Conservation (phyloP, 1,284 basidiomycete genomes). For the Malassezia globosa region DNA sequence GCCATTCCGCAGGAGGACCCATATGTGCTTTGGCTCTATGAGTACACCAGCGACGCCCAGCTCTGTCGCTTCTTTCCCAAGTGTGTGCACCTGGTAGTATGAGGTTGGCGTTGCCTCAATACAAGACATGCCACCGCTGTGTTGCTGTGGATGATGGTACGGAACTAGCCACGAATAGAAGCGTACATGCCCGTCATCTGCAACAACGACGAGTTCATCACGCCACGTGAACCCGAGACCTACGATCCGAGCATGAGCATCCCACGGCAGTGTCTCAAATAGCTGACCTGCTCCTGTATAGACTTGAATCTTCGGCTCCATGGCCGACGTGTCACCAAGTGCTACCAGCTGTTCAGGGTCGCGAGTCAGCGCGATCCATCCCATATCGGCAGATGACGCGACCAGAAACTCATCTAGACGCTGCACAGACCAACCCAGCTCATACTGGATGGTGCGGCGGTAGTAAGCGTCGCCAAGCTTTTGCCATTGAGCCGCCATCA, state of each 20-base stretch:
- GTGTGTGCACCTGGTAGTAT: constrained; percentile 72
- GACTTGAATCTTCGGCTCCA: constrained; percentile 57
- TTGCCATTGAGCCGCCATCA: constrained; percentile 41
- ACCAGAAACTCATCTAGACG: constrained; percentile 70
- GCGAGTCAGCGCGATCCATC: constrained; percentile 77
- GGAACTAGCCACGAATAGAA: constrained; percentile 62
- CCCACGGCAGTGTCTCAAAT: constrained; percentile 57
- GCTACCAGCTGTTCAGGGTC: constrained; percentile 71
- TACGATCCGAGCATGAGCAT: constrained; percentile 59
- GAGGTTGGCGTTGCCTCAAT: constrained; percentile 49
- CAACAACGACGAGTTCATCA: constrained; percentile 70
- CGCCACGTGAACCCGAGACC: constrained; percentile 70
- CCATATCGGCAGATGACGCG: constrained; percentile 71
- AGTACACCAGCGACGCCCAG: constrained; percentile 68
- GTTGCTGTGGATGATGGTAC: constrained; percentile 1
- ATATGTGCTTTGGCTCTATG: constrained; percentile 73
- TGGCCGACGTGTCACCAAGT: constrained; percentile 57
- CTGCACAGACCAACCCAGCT: constrained; percentile 66
- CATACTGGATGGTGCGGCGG: constrained; percentile 67
- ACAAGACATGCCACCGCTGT: neutral
- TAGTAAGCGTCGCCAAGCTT: constrained; percentile 48
- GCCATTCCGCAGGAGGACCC: constrained; percentile 68
- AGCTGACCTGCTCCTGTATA: constrained; percentile 51
- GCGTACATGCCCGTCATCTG: constrained; percentile 82
- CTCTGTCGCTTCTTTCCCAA: constrained; percentile 74